These are phyloP conservation scores for Puccinia coronata DNA, from an alignment of 1,284 basidiomycete genomes.

Conservation along the genomic window DNA sequence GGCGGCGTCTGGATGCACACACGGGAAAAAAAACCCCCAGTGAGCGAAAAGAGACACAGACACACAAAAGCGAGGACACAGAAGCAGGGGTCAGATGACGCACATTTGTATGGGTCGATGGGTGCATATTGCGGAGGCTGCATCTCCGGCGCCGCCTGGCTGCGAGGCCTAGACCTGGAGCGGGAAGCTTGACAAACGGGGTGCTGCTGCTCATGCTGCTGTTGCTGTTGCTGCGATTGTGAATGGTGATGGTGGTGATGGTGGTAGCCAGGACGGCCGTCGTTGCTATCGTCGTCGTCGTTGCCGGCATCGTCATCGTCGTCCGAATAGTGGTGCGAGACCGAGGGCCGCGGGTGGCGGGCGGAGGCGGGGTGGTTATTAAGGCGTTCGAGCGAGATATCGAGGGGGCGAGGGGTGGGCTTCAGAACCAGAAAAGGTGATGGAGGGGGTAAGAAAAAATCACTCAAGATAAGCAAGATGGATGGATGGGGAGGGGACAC, in stretches of 20 bases:
- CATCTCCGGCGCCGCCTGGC: background rate
- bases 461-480: background rate
- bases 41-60: background rate
- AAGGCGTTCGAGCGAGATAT: conserved; percentile 36
- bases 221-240: background rate
- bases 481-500: no score
- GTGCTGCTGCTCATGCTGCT: background rate
- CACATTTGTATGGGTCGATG: conserved; percentile 45
- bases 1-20: conserved; percentile 41
- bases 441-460: background rate
- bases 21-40: no score
- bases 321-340: background rate
- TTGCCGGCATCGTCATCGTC: no score
- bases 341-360: background rate
- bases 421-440: background rate
- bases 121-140: conserved; percentile 29
- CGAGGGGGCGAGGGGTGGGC: conserved; percentile 37
- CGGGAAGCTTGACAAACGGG: no score
- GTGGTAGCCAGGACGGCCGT: no score
- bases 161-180: background rate
- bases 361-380: background rate
- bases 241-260: background rate
- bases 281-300: no score
- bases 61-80: background rate
- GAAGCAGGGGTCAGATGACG: background rate